Conservation (phyloP, 192 early-diverging fungal genomes). For the Rhizophagus prolifer region DNA sequence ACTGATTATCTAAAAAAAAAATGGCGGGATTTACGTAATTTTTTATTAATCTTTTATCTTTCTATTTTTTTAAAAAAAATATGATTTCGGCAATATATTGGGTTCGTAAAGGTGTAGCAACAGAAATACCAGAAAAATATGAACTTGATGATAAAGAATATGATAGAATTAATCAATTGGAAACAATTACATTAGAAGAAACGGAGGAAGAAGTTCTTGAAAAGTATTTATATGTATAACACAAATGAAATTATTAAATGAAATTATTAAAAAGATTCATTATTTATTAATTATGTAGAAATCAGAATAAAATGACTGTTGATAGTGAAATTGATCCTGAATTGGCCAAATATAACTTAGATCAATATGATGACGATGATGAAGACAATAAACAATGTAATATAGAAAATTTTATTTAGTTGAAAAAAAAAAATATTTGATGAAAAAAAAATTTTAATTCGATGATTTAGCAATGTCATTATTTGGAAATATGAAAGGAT, state of each 20-base stretch:
- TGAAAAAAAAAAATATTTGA: no score
- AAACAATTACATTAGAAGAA: slow-evolving; percentile 57
- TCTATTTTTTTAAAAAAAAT: not conserved
- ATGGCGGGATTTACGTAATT: no score
- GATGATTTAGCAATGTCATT: slow-evolving; percentile 55
- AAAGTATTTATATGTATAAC: not conserved
- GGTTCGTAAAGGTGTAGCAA: slow-evolving; percentile 93
- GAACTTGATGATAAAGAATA: slow-evolving; percentile 89
- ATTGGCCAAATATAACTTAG: slow-evolving; percentile 86
- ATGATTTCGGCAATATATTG: slow-evolving; percentile 95
- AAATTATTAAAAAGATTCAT: no score
- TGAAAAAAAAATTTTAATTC: not conserved
- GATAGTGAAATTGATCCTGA: slow-evolving; percentile 48
- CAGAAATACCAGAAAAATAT: slow-evolving; percentile 73
- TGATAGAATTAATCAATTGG: slow-evolving; percentile 70
- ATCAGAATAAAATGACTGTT: slow-evolving; percentile 12
- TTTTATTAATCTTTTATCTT: no score
- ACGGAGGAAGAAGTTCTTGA: not conserved
- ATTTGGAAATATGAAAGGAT: slow-evolving; percentile 84
- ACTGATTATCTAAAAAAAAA: no score
- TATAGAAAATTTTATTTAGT: not conserved
- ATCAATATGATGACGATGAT: slow-evolving; percentile 88
- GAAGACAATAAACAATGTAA: slow-evolving; percentile 36
- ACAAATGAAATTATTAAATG: no score
- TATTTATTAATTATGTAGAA: not conserved